A percentile compares a stretch with the other conserved stretches of the same genome.
phyloP scores from a whole-genome alignment of 2,329 filamentous ascomycete species.

The Cryphonectria japonica region DNA sequence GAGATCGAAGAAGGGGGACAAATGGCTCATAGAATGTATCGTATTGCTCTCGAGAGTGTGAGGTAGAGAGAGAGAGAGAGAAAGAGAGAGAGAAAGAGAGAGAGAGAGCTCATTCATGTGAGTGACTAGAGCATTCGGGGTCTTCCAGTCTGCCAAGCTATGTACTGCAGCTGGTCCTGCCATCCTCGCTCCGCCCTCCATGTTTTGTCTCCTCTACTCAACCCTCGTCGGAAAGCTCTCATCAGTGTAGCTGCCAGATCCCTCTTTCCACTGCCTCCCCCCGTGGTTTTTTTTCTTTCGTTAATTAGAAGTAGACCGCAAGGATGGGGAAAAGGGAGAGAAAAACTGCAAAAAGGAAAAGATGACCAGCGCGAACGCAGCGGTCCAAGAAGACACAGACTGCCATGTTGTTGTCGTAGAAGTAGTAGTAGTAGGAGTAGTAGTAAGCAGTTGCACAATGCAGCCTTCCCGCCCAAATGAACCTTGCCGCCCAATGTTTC shows the following conservation, averaged over 20 bases:
- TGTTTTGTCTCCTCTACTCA: background rate
- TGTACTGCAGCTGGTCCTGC: background rate
- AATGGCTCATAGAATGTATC: background rate
- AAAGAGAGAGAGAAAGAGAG: background rate
- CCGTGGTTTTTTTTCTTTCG: background rate
- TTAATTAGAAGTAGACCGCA: background rate
- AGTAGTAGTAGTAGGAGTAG: no score
- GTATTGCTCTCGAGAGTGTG: background rate
- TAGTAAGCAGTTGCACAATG: background rate
- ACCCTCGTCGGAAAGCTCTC: background rate
- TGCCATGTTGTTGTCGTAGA: background rate
- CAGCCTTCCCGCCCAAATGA: background rate
- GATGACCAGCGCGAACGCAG: background rate
- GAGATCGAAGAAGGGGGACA: no score
- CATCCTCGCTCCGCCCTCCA: background rate
- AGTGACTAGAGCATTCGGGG: background rate
- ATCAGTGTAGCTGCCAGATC: background rate
- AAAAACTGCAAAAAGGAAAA: background rate
- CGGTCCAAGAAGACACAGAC: background rate
- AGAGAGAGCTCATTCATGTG: background rate
- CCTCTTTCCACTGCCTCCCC: background rate
- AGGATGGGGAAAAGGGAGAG: fast-evolving
- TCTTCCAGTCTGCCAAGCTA: background rate
- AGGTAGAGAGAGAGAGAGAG: background rate
- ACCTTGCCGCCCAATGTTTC: background rate